phyloP scores from a whole-genome alignment of 169 alveolate species.

The Plasmodium berghei region DNA sequence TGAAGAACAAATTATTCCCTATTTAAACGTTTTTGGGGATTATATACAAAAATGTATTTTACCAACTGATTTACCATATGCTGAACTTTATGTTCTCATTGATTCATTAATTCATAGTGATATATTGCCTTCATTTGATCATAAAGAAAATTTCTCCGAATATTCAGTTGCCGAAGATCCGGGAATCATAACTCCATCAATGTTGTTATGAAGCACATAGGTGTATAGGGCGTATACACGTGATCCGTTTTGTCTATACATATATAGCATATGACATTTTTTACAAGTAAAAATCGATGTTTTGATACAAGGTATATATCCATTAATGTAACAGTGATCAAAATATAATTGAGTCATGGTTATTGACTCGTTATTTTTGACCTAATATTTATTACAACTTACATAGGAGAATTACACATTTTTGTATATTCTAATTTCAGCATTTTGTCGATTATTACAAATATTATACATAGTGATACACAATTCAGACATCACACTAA shows the following conservation, averaged over 20 bases:
- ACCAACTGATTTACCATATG: slow-evolving; percentile 85
- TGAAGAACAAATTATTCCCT: slow-evolving; percentile 81
- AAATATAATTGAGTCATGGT: too few species aligned
- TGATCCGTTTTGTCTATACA: too few species aligned
- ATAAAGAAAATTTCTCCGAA: slow-evolving; percentile 57
- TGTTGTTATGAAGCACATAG: slow-evolving; percentile 34
- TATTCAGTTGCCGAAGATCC: slow-evolving; percentile 61
- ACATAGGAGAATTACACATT: too few species aligned
- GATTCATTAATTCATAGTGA: slow-evolving; percentile 79
- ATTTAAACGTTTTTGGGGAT: slow-evolving; percentile 81
- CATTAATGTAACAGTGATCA: too few species aligned
- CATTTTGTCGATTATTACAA: too few species aligned
- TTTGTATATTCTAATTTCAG: too few species aligned
- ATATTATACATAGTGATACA: too few species aligned
- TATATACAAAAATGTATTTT: slow-evolving; percentile 82
- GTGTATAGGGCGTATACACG: too few species aligned
- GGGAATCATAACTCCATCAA: slow-evolving; percentile 75
- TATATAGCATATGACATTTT: not conserved
- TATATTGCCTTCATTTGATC: slow-evolving; percentile 76
- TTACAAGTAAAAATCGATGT: not conserved
- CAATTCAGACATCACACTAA: too few species aligned
- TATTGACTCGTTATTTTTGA: too few species aligned
- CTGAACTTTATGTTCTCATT: slow-evolving; percentile 81
- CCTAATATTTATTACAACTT: too few species aligned
- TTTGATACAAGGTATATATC: too few species aligned